Evolutionary conservation across 148 eudicot species (phyloP).

Genomic region (Rhododendron vialii): DNA sequence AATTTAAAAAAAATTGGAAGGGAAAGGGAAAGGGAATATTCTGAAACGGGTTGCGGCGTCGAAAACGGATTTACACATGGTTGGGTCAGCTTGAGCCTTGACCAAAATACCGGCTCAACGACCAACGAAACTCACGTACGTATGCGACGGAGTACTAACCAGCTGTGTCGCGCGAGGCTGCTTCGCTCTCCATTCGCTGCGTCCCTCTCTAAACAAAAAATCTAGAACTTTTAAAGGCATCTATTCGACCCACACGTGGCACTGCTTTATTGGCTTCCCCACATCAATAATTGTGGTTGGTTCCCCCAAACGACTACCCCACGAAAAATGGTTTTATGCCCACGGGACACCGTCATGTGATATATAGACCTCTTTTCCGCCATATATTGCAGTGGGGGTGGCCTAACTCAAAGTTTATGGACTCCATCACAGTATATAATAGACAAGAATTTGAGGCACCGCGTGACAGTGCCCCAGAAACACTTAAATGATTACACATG

Average conservation of each 20-base stretch:
- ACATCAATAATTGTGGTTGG: not conserved
- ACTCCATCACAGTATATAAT: too few relatives aligned
- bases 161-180: constrained; percentile 14
- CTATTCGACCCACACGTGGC: not conserved
- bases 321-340: not conserved
- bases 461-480: too few relatives aligned
- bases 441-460: too few relatives aligned
- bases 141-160: not conserved
- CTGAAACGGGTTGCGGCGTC: not conserved
- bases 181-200: constrained; percentile 27
- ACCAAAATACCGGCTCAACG: not conserved
- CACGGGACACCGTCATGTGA: too few relatives aligned
- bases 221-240: not conserved
- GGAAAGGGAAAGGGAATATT: not conserved
- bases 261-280: too few relatives aligned
- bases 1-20: too few relatives aligned
- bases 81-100: not conserved
- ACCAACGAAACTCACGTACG: not conserved
- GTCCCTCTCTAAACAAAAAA: not conserved
- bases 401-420: too few relatives aligned
- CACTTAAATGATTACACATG: too few relatives aligned
- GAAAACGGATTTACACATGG: not conserved
- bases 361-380: too few relatives aligned
- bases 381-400: too few relatives aligned
- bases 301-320: not conserved